Evolutionary conservation across 1,139 yeast species (phyloP), one percentile per base, ranked within the genome.

Genomic region (Kazachstania sp.): DNA sequence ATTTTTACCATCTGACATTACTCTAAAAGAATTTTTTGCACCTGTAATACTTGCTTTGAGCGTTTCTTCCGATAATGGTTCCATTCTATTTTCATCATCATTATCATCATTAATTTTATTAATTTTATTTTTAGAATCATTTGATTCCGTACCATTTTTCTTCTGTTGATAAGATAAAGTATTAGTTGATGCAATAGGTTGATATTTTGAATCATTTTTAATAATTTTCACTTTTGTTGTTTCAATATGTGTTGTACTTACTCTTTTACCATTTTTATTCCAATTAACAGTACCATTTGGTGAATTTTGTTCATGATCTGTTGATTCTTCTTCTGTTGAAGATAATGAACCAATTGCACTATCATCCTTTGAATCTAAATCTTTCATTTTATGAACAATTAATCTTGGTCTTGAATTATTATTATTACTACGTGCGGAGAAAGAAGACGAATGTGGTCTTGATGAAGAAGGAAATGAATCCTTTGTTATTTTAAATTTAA

Each of bases 191-290:
- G 36, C 36, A 32, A 32, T 32, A 9, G 19, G 36, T 13, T 15
- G 19, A 32, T 32, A 32, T 15, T 32, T 32, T 15, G 36, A 11
- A 32, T 32, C 36, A 32, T 32, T 32, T 15, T 32, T 32, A 32
- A 32, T n/a, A 32, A 15, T 6, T 32, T 32, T 32, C 18, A 32
- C 18, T 4, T 32, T 32, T 9, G 15, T 18, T 15, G 36, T 15
- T 15, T 38, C 41, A 16, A 23, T 28, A 37, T 32, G 36, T 32
- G 36, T 32, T 6, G 36, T 32, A 9, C 20, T 16, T n/a, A 19
- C 37, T 44, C 63, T 49, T 45, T 56, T 63, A 9, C 66, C 66
- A 45, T 58, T 63, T 45, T 62, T 63, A 49, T 61, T 63, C 66
- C 66, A 63, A 16, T 64, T 63, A 26, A 63, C 61, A 31, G 53